Evolutionary conservation across 139 green algal species (phyloP).

Genomic region (Nannochloris sp.): DNA sequence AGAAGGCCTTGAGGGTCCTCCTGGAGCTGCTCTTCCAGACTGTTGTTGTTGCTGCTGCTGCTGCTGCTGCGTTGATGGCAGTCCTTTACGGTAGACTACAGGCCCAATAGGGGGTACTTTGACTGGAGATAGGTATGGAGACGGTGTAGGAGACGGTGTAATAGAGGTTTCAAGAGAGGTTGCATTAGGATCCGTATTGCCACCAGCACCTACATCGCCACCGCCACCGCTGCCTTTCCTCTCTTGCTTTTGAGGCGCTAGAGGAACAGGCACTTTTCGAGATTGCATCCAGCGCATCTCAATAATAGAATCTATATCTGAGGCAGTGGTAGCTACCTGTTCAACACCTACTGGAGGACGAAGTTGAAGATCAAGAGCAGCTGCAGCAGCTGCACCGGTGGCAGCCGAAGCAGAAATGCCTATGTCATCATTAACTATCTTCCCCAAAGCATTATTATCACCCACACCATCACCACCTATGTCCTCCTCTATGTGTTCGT

Average conservation of each 20-base stretch:
- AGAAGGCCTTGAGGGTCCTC: too few species aligned
- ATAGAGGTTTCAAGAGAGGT: neutral
- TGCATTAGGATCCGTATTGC: neutral
- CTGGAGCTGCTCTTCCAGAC: too few species aligned
- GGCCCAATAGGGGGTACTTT: neutral
- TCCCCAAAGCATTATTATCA: too few species aligned
- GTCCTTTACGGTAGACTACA: neutral
- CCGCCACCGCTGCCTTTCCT: neutral
- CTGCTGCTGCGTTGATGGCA: too few species aligned
- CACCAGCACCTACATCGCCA: neutral
- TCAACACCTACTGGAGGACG: neutral
- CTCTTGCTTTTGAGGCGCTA: neutral
- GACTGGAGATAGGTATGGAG: neutral
- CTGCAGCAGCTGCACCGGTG: neutral
- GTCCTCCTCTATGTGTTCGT: too few species aligned
- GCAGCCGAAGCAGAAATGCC: too few species aligned
- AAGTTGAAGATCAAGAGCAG: neutral
- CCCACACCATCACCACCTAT: too few species aligned
- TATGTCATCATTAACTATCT: too few species aligned
- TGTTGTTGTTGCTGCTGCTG: too few species aligned
- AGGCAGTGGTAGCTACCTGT: neutral
- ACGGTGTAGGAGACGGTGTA: neutral
- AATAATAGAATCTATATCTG: conserved; percentile 12
- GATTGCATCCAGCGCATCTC: conserved; percentile 4
- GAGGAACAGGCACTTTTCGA: too few species aligned